These are phyloP conservation scores for Melanogaster broomeanus DNA, from an alignment of 768 basidiomycete species.

Conservation along the genomic window DNA sequence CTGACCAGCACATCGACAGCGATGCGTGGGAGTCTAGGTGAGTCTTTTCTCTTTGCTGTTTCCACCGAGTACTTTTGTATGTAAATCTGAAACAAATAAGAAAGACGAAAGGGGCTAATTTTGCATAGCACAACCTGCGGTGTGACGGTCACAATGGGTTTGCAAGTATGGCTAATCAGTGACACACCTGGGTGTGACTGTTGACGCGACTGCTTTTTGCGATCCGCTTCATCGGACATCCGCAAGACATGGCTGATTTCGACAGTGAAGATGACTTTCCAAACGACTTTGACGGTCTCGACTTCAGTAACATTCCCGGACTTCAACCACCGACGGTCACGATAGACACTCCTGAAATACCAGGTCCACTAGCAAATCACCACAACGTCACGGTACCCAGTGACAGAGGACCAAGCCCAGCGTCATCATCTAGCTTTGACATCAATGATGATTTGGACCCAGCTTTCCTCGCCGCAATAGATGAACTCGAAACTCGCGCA, in stretches of 20 bases:
- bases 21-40: no score
- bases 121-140: no score
- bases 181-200: no score
- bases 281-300: slow-evolving; percentile 53
- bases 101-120: no score
- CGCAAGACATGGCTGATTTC: slow-evolving; percentile 23
- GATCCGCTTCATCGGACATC: no score
- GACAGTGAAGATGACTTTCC: slow-evolving; percentile 53
- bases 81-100: no score
- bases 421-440: neutral
- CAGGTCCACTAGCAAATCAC: neutral
- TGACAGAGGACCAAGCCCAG: neutral
- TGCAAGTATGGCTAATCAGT: no score
- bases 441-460: slow-evolving; percentile 23
- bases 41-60: no score
- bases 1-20: no score
- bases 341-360: neutral
- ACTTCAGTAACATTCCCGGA: slow-evolving; percentile 42
- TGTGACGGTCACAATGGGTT: no score
- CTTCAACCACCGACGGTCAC: slow-evolving; percentile 20
- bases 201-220: no score
- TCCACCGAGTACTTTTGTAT: no score
- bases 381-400: slow-evolving; percentile 1
- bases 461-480: slow-evolving; percentile 39
- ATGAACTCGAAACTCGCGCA: slow-evolving; percentile 44